Evolutionary conservation across 139 green algal species (phyloP), one percentile per base, ranked within the genome.

Genomic region (Protoeuglena noctilucae): DNA sequence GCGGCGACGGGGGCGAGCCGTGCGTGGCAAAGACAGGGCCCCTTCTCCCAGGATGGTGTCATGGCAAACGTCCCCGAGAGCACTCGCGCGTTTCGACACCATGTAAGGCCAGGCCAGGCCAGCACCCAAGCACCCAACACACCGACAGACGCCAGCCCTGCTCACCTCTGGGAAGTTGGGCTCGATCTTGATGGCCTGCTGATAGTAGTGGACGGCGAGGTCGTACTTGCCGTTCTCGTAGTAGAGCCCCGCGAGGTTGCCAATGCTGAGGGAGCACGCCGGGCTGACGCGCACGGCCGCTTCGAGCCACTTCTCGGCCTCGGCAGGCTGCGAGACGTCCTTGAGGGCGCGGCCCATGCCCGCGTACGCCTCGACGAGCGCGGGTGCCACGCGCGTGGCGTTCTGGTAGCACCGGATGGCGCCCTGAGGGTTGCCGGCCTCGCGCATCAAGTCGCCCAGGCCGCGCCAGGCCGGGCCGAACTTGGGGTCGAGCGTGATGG

Each of bases 401-500:
- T 65, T 64, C 67, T 78, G 60, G 60, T 87, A 89, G 62, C 62
- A 80, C 1, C 61, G 48, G 17, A 80, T 54, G 24, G 81, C 81
- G 30, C 74, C 51, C 2, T 47, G 34, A 30, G 71, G 58, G 24
- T 85, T 67, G 3, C 66, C 70, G 1, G 40, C 48, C 63, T 88
- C 83, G 2, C 75, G 48, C 23, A 67, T 67, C 39, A 77, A 43
- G 61, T 87, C 83, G 0, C 71, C 83, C 22, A 93, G 67, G 26
- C 85, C 83, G 16, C 69, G 52, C 78, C 75, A 93, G n/a, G 83
- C 83, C 16, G 74, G 67, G 3, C 73, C 74, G 59, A 78, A 86
- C 4, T 31, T 25, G 21, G 51, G 59, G 48, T 81, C 51, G n/a
- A 76, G 28, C 17, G 55, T 45, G 34, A 93, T 66, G 12, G 74